These are phyloP conservation scores for Mixia osmundae DNA, from an alignment of 1,284 basidiomycete genomes.

Conservation along the genomic window DNA sequence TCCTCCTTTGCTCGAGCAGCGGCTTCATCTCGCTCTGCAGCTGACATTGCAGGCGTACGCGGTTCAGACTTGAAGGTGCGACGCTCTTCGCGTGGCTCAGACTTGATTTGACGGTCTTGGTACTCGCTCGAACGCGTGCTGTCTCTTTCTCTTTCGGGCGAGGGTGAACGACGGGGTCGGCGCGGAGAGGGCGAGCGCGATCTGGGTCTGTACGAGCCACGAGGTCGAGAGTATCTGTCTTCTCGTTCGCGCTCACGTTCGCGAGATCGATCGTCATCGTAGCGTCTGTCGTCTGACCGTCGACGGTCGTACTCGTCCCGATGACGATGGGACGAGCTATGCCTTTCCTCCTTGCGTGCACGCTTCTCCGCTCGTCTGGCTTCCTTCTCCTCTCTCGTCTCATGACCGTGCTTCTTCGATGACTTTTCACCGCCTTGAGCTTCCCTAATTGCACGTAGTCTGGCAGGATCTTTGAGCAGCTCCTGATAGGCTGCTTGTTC, in stretches of 20 bases:
- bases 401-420: slow-evolving; percentile 42
- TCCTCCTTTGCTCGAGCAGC: neutral
- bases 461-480: slow-evolving; percentile 71
- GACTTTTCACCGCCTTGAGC: slow-evolving; percentile 40
- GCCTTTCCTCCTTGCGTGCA: slow-evolving; percentile 28
- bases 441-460: slow-evolving; percentile 55
- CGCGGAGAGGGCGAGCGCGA: neutral
- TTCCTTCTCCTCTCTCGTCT: slow-evolving; percentile 44
- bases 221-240: neutral
- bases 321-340: too few relatives aligned
- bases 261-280: neutral
- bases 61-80: slow-evolving; percentile 17
- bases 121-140: neutral
- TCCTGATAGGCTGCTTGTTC: slow-evolving; percentile 82
- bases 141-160: neutral
- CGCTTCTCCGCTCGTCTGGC: slow-evolving; percentile 30
- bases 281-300: neutral
- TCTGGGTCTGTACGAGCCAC: neutral
- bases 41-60: slow-evolving; percentile 7
- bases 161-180: neutral
- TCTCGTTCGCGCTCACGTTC: neutral
- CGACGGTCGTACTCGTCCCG: neutral
- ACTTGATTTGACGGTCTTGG: slow-evolving; percentile 2
- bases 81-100: too few relatives aligned
- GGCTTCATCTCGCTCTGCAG: slow-evolving; percentile 2